Evolutionary conservation across 2,329 filamentous ascomycete genomes (phyloP).

Genomic region (Alternaria novae-zelandiae): DNA sequence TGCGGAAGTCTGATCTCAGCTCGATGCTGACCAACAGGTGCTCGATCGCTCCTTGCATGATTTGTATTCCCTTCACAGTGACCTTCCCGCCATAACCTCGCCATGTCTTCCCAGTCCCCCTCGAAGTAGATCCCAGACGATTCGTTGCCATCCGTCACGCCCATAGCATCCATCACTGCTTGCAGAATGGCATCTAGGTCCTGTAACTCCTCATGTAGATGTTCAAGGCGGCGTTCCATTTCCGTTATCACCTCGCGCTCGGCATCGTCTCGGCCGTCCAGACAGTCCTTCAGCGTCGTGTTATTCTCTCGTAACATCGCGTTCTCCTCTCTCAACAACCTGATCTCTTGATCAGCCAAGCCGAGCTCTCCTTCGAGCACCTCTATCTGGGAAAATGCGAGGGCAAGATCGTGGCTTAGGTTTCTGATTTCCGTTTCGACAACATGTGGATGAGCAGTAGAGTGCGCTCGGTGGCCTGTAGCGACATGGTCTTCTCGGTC

Average conservation of each 20-base stretch:
- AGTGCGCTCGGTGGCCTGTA: not conserved
- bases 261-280: not conserved
- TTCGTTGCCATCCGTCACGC: not conserved
- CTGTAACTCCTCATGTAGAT: not conserved
- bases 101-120: not conserved
- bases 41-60: not conserved
- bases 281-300: not conserved
- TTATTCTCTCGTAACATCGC: not conserved
- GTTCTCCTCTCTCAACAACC: not conserved
- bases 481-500: not conserved
- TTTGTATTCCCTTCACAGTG: not conserved
- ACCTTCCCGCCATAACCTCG: not conserved
- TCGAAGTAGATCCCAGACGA: not conserved
- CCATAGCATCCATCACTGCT: not conserved
- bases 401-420: not conserved
- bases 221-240: not conserved
- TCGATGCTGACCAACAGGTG: not conserved
- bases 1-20: not conserved
- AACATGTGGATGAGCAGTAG: not conserved
- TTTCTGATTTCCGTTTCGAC: not conserved
- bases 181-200: not conserved
- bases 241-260: not conserved
- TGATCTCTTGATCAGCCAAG: not conserved
- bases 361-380: not conserved
- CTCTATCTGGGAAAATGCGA: not conserved